These are phyloP conservation scores for Penicillium paneum DNA, from an alignment of 2,329 filamentous ascomycete genomes.

Conservation along the genomic window DNA sequence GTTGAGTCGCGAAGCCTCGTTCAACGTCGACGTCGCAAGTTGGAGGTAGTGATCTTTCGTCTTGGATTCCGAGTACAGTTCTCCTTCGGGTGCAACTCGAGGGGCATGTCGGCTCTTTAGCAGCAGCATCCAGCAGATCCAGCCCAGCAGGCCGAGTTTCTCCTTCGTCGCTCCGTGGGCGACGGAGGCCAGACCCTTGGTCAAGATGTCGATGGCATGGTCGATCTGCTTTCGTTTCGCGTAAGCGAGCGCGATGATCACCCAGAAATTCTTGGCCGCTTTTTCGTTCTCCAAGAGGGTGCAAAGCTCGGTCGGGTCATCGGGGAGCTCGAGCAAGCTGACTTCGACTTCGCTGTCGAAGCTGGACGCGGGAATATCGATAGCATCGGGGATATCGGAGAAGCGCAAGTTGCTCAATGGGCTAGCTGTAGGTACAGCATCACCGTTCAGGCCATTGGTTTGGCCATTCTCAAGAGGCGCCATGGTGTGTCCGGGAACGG, in stretches of 20 bases:
- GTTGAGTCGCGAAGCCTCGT: constrained; percentile 92
- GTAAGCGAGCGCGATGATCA: constrained; percentile 95
- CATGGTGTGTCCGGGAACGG: constrained; percentile 42
- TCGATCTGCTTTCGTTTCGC: constrained; percentile 94
- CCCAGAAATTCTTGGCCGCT: constrained; percentile 90
- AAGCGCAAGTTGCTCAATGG: constrained; percentile 50
- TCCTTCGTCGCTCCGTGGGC: constrained; percentile 70
- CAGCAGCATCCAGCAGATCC: constrained; percentile 86
- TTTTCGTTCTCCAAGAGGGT: constrained; percentile 92
- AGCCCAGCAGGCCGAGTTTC: constrained; percentile 77
- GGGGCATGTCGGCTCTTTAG: constrained; percentile 83
- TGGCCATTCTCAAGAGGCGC: constrained; percentile 51
- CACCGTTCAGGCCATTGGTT: constrained; percentile 52
- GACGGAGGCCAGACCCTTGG: constrained; percentile 71
- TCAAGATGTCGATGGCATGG: constrained; percentile 68
- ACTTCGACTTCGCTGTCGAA: constrained; percentile 77
- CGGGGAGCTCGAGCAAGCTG: constrained; percentile 82
- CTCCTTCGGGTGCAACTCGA: constrained; percentile 62
- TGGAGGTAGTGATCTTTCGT: constrained; percentile 94
- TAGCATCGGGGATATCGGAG: constrained; percentile 59
- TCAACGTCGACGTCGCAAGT: constrained; percentile 83
- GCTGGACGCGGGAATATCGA: constrained; percentile 63
- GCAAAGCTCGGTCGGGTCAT: constrained; percentile 93
- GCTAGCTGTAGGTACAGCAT: constrained; percentile 30
- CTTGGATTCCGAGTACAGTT: constrained; percentile 67